Base-by-base conservation (phyloP, 2,329 filamentous ascomycete genomes). In the Metarhizium humberi region DNA sequence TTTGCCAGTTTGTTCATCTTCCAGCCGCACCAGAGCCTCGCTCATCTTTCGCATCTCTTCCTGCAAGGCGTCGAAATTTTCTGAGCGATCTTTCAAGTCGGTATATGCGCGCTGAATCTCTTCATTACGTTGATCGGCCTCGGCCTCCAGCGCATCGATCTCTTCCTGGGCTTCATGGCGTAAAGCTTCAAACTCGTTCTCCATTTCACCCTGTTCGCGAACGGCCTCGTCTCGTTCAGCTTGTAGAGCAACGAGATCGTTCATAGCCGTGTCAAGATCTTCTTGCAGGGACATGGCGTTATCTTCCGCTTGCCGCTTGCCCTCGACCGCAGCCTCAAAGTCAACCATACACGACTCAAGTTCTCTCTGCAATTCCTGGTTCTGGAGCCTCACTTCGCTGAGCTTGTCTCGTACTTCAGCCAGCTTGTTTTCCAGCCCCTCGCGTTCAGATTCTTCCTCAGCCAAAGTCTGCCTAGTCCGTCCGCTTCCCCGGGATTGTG, bases 11-110 rank as follows among this genome's bases (percentile, higher is more conserved):
- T 92, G 88, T 62, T 95, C 91, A 67, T 97, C 92, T 68, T 97
- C 94, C 0, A 99, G 79, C 48, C 89, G 80, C 36, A 96, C 80
- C 6, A 97, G 79, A 25, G 87, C 87, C 62, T 96, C 90, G 64
- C 88, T 95, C 71, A 96, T 87, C 62, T 86, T 87, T 59, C 92
- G 88, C 86, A 99, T 94, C 75, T 97, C 94, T 57, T 87, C 85
- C 66, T 97, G 92, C 53, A 99, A 74, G n/a, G 90, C 88, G 60
- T 87, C 85, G 69, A 96, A 92, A 67, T 94, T 95, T 65, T 97
- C 92, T 13, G 85, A 85, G 53, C 87, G 83, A 59, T 89, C 87
- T 58, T 83, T 81, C 14, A 96, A 73, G 45, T 94, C 89, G 14
- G 81, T 77, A 56, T 87, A 81, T 30, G 94, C 72, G 14, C 83